phyloP scores from a whole-genome alignment of 1,139 yeast genomes.

The Kodamaea alishanica region DNA sequence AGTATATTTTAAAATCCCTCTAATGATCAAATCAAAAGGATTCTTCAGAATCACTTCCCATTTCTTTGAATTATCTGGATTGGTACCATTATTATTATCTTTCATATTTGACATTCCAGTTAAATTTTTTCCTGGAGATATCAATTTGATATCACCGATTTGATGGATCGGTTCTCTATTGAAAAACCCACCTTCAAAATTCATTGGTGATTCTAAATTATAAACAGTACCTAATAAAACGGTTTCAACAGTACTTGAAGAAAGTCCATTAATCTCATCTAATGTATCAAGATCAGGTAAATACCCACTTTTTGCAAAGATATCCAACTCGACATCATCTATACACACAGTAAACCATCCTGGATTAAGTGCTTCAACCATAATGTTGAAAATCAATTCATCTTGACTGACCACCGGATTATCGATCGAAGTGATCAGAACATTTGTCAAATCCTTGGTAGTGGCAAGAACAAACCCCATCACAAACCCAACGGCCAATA shows the following conservation, averaged over 20 bases:
- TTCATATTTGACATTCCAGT: conserved; percentile 28
- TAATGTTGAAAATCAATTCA: conserved; percentile 76
- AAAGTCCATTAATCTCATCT: conserved; percentile 9
- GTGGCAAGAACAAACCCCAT: conserved; percentile 85
- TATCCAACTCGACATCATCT: conserved; percentile 68
- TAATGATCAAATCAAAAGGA: conserved; percentile 80
- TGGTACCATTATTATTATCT: conserved; percentile 11
- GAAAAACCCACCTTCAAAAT: conserved; percentile 76
- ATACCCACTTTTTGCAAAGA: conserved; percentile 79
- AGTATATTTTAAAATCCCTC: conserved; percentile 78
- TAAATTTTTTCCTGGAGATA: conserved; percentile 69
- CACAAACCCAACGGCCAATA: conserved; percentile 69
- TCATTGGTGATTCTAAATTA: conserved; percentile 66
- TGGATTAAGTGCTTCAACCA: conserved; percentile 80
- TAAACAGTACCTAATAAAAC: conserved; percentile 71
- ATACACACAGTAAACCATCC: conserved; percentile 72
- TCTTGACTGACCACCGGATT: conserved; percentile 80
- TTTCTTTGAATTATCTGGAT: conserved; percentile 45
- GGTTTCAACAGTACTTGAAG: conserved; percentile 47
- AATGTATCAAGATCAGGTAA: conserved; percentile 18
- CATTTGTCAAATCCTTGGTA: conserved; percentile 73
- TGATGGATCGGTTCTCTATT: conserved; percentile 55
- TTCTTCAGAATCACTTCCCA: conserved; percentile 77
- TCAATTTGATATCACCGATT: conserved; percentile 65
- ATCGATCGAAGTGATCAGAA: conserved; percentile 55